Percentiles rank a stretch among this genome's conserved stretches.
Conservation (phyloP, 2,329 filamentous ascomycete species). For the Trichocomaceae sp. region DNA sequence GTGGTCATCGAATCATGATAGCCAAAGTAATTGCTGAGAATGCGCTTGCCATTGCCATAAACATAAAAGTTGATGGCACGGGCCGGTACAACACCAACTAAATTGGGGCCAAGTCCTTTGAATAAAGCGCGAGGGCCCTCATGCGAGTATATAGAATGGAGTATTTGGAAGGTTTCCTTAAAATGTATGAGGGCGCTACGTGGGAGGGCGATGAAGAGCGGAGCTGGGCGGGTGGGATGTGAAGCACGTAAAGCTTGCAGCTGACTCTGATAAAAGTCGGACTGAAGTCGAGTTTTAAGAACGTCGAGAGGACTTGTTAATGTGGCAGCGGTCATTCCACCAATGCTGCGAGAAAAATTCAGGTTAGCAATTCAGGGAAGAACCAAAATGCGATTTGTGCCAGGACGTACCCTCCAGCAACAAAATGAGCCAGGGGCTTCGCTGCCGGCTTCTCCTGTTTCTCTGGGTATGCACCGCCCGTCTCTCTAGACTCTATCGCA, state of each 20-base stretch:
- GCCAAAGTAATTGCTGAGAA: conserved; percentile 63
- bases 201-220: conserved; percentile 54
- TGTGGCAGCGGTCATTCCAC: conserved; percentile 86
- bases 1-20: conserved; percentile 42
- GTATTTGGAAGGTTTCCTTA: conserved; percentile 76
- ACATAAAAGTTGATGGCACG: conserved; percentile 89
- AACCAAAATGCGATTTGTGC: background rate
- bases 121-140: conserved; percentile 86
- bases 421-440: conserved; percentile 86
- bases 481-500: conserved; percentile 31
- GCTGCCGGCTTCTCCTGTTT: conserved; percentile 36
- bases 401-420: conserved; percentile 72
- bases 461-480: conserved; percentile 31
- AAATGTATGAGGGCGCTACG: conserved; percentile 68
- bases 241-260: conserved; percentile 59
- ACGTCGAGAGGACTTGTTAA: conserved; percentile 93
- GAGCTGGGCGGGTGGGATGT: conserved; percentile 46
- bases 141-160: conserved; percentile 68
- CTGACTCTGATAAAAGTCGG: conserved; percentile 87
- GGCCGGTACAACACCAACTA: conserved; percentile 83
- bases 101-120: conserved; percentile 85
- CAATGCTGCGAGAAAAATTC: conserved; percentile 50
- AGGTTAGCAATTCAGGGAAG: background rate
- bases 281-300: conserved; percentile 86
- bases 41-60: conserved; percentile 83